phyloP scores from a whole-genome alignment of 129 eudicot species.

The Logfia minima region DNA sequence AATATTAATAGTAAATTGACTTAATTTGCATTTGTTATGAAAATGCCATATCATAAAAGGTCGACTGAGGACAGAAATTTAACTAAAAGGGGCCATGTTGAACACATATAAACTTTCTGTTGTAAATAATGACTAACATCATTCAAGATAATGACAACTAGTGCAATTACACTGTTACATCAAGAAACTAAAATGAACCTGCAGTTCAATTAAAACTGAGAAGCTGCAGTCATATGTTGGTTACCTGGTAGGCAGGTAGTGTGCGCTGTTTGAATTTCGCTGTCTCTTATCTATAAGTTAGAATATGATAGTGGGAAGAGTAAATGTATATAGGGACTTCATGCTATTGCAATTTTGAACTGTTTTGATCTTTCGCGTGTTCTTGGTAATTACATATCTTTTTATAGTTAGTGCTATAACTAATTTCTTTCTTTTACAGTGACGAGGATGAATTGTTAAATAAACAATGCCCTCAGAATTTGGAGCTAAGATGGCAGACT shows the following conservation, averaged over 20 bases:
- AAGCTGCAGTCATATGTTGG: slow-evolving; percentile 14
- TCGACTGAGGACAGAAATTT: neutral
- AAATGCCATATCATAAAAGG: slow-evolving; percentile 4
- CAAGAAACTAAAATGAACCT: slow-evolving; percentile 3
- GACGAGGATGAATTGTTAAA: slow-evolving; percentile 87
- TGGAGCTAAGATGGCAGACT: slow-evolving; percentile 98
- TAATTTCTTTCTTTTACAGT: slow-evolving; percentile 33
- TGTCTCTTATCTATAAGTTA: neutral
- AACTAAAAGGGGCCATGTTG: too few relatives aligned
- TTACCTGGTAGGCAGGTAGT: slow-evolving; percentile 14
- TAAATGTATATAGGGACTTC: slow-evolving; percentile 9
- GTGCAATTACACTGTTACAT: too few relatives aligned
- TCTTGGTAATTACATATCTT: neutral
- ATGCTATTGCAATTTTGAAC: neutral
- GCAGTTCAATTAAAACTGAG: neutral
- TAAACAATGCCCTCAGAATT: slow-evolving; percentile 91
- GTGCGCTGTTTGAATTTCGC: neutral
- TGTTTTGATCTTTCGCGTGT: too few relatives aligned
- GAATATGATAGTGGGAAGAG: slow-evolving; percentile 1
- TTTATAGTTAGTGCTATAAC: neutral
- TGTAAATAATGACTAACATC: neutral
- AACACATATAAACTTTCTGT: too few relatives aligned
- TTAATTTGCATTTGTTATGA: neutral
- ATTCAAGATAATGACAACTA: neutral
- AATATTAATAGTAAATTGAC: too few relatives aligned